Evolutionary conservation across 1,139 yeast genomes (phyloP), one percentile per base, ranked within the genome.

Genomic region (Debaryomycetaceae sp.): DNA sequence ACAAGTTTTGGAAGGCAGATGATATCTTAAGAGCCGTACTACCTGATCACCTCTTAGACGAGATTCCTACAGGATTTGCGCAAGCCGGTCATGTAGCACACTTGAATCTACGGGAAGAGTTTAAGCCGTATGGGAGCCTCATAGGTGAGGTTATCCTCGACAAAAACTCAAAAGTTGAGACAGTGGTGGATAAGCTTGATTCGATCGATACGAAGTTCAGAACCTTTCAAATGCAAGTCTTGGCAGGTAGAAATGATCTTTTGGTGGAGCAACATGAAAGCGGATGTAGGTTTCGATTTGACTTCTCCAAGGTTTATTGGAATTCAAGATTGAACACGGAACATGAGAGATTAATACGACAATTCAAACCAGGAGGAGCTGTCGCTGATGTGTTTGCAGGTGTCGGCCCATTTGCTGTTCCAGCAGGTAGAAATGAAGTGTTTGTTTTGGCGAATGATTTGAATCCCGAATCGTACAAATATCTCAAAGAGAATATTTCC

Each of bases 341-440:
- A 58, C 99, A 95, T 63, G 95, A 84, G 43, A 72, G 98, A 47
- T 67, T 95, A 41, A 84, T 93, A 8, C 59, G 67, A 3, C 64
- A 62, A 45, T 91, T 95, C 59, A 59, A 76, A 49, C 71, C 77
- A 2, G 76, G 83, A 8, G 87, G 85, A 48, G 87, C 88, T 2
- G 88, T 95, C 0, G 89, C 90, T 53, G 99, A 95, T 69, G 98
- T 90, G 0, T 88, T 95, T 79, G 99, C 97, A 0, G 99, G 99
- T 34, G 99, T 95, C 2, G 99, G 99, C 0, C 99, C 99, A 3
- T 95, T 95, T 70, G 95, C 96, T 1, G 81, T 93, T 0, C 99
- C 99, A 0, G 97, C 97, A 1, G 99, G 91, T 14, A 90, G 87
- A 63, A 88, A 85, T 49, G 76, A 78, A 17, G 87, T 83, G 4